Percentiles rank a stretch among this genome's conserved stretches.
These are phyloP conservation scores for Mycena capillaripes DNA, from an alignment of 768 basidiomycete species.

Conservation along the genomic window DNA sequence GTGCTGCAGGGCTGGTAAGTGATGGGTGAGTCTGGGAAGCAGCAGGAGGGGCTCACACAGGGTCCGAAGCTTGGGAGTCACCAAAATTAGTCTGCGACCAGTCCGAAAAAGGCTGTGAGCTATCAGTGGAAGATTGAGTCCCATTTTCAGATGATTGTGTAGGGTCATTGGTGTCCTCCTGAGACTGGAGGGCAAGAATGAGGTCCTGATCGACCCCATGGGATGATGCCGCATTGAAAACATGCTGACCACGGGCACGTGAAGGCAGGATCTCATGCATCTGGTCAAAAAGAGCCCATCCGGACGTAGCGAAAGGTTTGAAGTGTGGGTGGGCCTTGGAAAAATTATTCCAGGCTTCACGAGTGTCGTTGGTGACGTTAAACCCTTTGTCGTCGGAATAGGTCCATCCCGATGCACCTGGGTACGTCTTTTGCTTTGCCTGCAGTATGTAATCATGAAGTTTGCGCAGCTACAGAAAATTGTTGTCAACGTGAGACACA, in stretches of 20 bases:
- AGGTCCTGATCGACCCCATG: too few species aligned
- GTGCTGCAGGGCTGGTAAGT: too few species aligned
- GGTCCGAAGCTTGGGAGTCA: too few species aligned
- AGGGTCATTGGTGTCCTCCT: too few species aligned
- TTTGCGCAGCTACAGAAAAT: background rate
- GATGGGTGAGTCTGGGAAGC: too few species aligned
- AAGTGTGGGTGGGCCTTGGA: background rate
- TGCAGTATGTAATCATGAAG: background rate
- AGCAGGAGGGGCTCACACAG: too few species aligned
- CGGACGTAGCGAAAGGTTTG: background rate
- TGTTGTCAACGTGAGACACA: background rate
- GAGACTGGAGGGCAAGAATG: too few species aligned
- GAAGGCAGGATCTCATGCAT: background rate
- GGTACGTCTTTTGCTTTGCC: background rate
- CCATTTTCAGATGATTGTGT: too few species aligned
- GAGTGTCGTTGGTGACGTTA: too few species aligned
- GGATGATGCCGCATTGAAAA: background rate
- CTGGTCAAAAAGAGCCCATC: background rate
- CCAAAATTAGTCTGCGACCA: too few species aligned
- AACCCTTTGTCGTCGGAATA: background rate
- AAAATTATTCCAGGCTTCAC: background rate
- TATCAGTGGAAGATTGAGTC: too few species aligned
- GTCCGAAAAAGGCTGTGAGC: too few species aligned
- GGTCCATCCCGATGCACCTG: background rate
- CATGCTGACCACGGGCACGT: background rate